Conservation (phyloP, 2,329 filamentous ascomycete species). For the Aspergillus ochraceoroseus region DNA sequence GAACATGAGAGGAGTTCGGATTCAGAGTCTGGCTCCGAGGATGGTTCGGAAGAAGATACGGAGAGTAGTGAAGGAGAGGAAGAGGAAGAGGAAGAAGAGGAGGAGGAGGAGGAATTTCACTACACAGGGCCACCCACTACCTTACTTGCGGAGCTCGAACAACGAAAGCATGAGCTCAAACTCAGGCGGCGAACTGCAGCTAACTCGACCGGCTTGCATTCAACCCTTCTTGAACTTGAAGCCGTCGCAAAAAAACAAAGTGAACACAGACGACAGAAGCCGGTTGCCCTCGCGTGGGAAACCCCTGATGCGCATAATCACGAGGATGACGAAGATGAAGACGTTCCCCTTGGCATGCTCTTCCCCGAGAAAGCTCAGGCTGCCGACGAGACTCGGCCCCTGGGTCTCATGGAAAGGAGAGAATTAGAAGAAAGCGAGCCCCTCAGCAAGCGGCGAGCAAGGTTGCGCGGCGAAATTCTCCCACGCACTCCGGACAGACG, state of each 20-base stretch:
- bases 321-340: conserved; percentile 64
- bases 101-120: conserved; percentile 42
- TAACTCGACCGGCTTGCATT: conserved; percentile 75
- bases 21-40: conserved; percentile 15
- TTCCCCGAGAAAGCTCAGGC: conserved; percentile 49
- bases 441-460: conserved; percentile 67
- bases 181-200: conserved; percentile 66
- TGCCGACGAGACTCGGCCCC: conserved; percentile 36
- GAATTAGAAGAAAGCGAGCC: conserved; percentile 92
- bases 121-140: conserved; percentile 77
- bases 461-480: conserved; percentile 59
- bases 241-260: conserved; percentile 81
- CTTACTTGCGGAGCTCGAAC: conserved; percentile 81
- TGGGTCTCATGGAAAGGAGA: conserved; percentile 58
- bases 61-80: conserved; percentile 13
- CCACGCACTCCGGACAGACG: conserved; percentile 32
- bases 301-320: conserved; percentile 40
- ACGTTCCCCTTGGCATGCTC: conserved; percentile 81
- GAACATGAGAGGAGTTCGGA: conserved; percentile 13
- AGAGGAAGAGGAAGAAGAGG: conserved; percentile 29
- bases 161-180: conserved; percentile 85
- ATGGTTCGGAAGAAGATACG: conserved; percentile 21
- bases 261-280: conserved; percentile 63
- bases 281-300: conserved; percentile 88
- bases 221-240: conserved; percentile 84